Evolutionary conservation across 2,329 filamentous ascomycete species (phyloP).

Genomic region (Nigrograna mackinnonii): DNA sequence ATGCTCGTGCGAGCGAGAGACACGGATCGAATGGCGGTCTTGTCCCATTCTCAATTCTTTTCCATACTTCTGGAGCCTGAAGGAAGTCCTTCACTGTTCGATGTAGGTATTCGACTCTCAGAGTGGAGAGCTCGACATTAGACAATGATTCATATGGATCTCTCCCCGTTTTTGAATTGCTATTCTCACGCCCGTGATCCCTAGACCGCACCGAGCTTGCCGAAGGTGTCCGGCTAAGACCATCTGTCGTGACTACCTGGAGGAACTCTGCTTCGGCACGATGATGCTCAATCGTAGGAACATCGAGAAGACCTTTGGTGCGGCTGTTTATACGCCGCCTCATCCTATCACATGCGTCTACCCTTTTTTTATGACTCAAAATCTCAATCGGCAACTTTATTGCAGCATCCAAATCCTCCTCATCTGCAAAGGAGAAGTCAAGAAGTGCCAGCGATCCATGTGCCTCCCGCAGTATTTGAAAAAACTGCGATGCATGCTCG

Average conservation of each 20-base stretch:
- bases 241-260: neutral
- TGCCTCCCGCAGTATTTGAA: neutral
- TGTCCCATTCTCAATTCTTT: slow-evolving; percentile 1
- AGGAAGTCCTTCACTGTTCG: slow-evolving; percentile 9
- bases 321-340: neutral
- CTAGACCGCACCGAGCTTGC: neutral
- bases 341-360: neutral
- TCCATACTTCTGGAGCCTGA: slow-evolving; percentile 3
- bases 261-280: neutral
- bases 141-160: neutral
- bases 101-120: slow-evolving; percentile 7
- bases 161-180: neutral
- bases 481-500: neutral
- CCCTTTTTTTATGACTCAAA: neutral
- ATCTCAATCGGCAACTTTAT: neutral
- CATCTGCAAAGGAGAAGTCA: neutral
- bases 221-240: neutral
- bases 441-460: neutral
- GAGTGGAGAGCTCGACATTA: neutral
- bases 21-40: neutral
- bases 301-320: slow-evolving; percentile 5
- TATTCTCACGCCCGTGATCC: neutral
- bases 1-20: neutral
- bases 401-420: neutral
- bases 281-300: neutral